phyloP scores from a whole-genome alignment of 345 rosid species.

The Heritiera littoralis region DNA sequence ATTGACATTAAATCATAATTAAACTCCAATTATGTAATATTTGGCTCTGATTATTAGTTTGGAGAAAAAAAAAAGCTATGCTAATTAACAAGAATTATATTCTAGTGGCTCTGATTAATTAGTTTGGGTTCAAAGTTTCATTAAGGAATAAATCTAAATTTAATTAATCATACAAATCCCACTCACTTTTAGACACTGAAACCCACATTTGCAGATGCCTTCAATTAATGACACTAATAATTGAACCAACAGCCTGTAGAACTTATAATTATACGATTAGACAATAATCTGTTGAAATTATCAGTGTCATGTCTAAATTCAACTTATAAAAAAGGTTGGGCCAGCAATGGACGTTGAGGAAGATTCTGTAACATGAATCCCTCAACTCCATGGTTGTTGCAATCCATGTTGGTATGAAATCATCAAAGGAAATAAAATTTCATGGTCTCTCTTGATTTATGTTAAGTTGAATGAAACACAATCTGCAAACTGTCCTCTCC shows the following conservation, averaged over 20 bases:
- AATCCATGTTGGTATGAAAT: constrained; percentile 9
- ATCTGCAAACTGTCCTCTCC: constrained; percentile 21
- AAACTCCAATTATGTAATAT: background rate
- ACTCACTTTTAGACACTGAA: background rate
- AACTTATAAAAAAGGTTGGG: background rate
- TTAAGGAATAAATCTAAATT: background rate
- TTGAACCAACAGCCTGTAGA: background rate
- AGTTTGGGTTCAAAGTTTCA: no score
- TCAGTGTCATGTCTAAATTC: background rate
- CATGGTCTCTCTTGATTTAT: background rate
- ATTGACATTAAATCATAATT: background rate
- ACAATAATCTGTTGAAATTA: background rate
- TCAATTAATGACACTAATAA: constrained; percentile 6
- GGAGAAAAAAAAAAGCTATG: no score
- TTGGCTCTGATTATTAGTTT: background rate
- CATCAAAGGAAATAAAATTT: background rate
- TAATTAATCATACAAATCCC: background rate
- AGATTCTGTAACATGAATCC: background rate
- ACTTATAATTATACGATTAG: background rate
- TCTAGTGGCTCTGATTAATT: no score
- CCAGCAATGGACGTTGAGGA: background rate
- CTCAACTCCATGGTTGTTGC: constrained; percentile 13
- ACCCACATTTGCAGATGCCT: background rate
- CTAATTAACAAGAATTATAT: no score
- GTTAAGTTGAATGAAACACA: constrained; percentile 6